Base-by-base conservation (phyloP, 1,284 basidiomycete genomes). In the Thecaphora thlaspeos region DNA sequence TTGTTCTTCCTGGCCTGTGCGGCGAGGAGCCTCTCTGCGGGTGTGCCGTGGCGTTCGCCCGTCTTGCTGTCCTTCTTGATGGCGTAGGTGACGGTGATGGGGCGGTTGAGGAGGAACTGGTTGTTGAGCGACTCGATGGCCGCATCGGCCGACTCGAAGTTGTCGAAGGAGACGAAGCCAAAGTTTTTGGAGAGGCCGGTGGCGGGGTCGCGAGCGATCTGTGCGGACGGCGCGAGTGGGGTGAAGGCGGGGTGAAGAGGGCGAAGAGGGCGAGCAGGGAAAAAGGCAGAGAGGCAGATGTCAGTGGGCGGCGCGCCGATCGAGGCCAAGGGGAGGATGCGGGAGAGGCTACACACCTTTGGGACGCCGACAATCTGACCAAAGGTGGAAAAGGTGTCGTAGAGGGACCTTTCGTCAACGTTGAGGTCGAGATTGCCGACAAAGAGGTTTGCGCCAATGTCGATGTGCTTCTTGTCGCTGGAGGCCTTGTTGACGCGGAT, bases 1-100 rank as follows among this genome's bases (percentile, higher is more conserved):
- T 91, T 91, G 79, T 94, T 92, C 80, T 94, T 94, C 70, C 91
- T 85, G 37, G 95, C 94, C 79, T 97, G 92, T 2, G 90, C 87
- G 2, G 94, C 92, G 63, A 98, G 85, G 41, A 97, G 84, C 56
- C 94, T 87, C 80, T 98, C 94, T 2, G 95, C 93, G 19, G 89
- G 83, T 4, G 93, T 95, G 34, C 94, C 95, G 74, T 98, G 95
- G 17, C 93, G 85, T 79, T 98, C 94, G n/a, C 73, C 73, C n/a
- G 93, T 92, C 79, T 97, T 96, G 50, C 90, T 91, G 72, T 98
- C 95, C 81, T 97, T 97, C 80, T 97, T 97, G 84, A 96, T 94
- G 4, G 94, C 94, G 77, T 95, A 97, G 78, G 94, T 91, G 15
- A 96, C 92, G 17, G 87, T 87, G 76, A 97, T 90, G 54, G 92